These are phyloP conservation scores for Trichomonas vaginalis DNA, from an alignment of 208 protist genomes.

Conservation along the genomic window DNA sequence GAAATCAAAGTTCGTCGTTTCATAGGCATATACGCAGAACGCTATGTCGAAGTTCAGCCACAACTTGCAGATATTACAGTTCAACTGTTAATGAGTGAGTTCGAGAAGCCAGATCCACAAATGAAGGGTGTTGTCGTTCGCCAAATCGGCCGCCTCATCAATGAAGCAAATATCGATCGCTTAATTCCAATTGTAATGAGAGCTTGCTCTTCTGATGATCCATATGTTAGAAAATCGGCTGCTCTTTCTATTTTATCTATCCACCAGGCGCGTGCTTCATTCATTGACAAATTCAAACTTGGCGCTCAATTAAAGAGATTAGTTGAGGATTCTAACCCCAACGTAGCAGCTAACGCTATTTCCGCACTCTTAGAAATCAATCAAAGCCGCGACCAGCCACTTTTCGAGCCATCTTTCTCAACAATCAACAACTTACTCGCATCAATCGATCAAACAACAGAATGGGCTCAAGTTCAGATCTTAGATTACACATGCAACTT, in stretches of 20 bases:
- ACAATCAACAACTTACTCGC: slow-evolving; percentile 76
- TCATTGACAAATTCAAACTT: not conserved
- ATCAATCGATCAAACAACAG: slow-evolving; percentile 77
- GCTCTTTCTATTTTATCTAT: not conserved
- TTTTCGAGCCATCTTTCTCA: slow-evolving; percentile 52
- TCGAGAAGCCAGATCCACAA: not conserved
- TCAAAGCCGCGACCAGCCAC: slow-evolving; percentile 30
- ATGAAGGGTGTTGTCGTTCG: not conserved
- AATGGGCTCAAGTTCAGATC: slow-evolving; percentile 93
- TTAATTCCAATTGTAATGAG: not conserved
- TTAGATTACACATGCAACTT: slow-evolving; percentile 70
- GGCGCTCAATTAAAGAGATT: slow-evolving; percentile 47
- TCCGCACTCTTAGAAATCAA: slow-evolving; percentile 75
- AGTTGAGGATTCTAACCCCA: slow-evolving; percentile 81
- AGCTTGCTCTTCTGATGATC: not conserved
- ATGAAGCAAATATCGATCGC: not conserved
- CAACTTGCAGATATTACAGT: not conserved
- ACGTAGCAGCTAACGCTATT: slow-evolving; percentile 79
- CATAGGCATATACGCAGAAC: not conserved
- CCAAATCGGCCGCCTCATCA: not conserved
- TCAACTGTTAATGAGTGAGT: not conserved
- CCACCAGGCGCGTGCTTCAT: not conserved
- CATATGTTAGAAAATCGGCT: not conserved
- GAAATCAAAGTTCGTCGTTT: not conserved
- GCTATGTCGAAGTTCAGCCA: not conserved